Base-by-base conservation (phyloP, 306 rosid genomes). In the Adenanthera pavonina region DNA sequence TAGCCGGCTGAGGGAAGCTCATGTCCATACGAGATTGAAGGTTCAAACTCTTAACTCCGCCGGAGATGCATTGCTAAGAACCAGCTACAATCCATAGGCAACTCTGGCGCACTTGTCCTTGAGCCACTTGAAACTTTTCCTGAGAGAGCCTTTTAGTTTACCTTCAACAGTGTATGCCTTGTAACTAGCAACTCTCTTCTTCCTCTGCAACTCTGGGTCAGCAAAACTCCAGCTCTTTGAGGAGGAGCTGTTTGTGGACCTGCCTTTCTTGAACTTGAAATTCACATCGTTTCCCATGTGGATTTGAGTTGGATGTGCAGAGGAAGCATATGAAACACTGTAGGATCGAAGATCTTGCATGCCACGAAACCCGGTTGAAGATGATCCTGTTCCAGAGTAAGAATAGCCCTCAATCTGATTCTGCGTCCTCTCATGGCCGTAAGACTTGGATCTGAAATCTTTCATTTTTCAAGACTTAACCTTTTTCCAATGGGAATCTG, bases 161-260 rank as follows among this genome's bases (percentile, higher is more conserved):
- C 98, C 98, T 81, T 94, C 98, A 79, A 90, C 92, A 8, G 91
- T n/a, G 70, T 94, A 94, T 38, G 90, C 97, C 85, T 92, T 94
- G 76, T 94, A 94, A 84, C 97, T 87, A 15, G 97, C 98, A 14
- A 94, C 95, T 78, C 97, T 91, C 79, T 88, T 94, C 90, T 89
- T 92, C 89, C 98, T 87, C 94, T 91, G 94, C 87, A 92, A 48
- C 85, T 92, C 98, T 7, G 98, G 97, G 78, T 94, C 98, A 70
- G 67, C 84, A 20, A 94, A 87, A 64, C 92, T 91, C 97, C 97
- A 94, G 43, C 82, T 83, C 68, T 89, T 91, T 0, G 97, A 91
- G 9, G 80, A 51, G 1, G 90, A 85, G 30, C 88, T 91, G 25
- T 90, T 92, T 33, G 88, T 85, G 7, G 95, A 92, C 85, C 91